These are phyloP conservation scores for Fusarium coicis DNA, from an alignment of 2,329 filamentous ascomycete genomes.

Conservation along the genomic window DNA sequence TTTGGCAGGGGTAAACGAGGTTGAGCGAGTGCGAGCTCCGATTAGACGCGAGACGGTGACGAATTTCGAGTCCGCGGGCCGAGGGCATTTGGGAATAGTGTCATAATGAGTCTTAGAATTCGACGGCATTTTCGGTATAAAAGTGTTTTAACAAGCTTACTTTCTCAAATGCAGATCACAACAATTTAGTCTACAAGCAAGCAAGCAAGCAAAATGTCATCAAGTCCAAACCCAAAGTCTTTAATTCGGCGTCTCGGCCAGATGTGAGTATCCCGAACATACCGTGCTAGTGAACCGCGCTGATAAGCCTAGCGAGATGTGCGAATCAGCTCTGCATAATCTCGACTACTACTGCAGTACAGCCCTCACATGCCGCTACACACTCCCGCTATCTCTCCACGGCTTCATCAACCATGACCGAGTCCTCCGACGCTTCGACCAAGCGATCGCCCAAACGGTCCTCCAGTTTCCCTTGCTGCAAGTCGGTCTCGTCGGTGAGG, in stretches of 20 bases:
- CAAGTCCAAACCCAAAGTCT: background rate
- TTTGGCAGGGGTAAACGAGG: background rate
- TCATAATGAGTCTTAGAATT: background rate
- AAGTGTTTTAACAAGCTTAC: background rate
- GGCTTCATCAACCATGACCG: background rate
- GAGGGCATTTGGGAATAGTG: background rate
- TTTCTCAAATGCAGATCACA: background rate
- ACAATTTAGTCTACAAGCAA: background rate
- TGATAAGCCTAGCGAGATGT: constrained; percentile 1
- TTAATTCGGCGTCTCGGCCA: constrained; percentile 2
- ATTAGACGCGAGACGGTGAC: background rate
- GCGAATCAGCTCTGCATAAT: background rate
- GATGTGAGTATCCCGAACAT: background rate
- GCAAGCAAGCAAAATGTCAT: background rate
- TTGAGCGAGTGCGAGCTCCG: background rate
- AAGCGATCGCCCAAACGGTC: background rate
- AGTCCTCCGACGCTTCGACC: background rate
- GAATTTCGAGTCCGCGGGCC: background rate
- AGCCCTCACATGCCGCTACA: background rate
- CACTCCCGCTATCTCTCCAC: background rate
- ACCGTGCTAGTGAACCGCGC: background rate
- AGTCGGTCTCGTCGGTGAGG: background rate
- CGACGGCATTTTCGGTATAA: background rate
- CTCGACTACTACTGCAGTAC: constrained; percentile 8
- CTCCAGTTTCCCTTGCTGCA: background rate